Conservation (phyloP, 1,139 yeast genomes). For the Pichia sp. region DNA sequence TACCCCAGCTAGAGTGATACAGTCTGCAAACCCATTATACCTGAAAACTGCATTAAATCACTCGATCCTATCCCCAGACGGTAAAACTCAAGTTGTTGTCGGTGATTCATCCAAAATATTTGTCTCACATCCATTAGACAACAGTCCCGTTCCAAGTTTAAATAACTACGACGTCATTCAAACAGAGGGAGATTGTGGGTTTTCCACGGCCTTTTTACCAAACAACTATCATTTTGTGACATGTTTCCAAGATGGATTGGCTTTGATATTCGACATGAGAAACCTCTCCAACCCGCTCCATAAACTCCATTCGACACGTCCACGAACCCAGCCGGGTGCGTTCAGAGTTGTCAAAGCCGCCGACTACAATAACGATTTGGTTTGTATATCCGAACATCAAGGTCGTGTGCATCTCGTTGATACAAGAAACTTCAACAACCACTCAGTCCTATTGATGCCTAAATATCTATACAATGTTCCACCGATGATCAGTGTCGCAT, state of each 20-base stretch:
- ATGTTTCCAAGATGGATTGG: constrained; percentile 83
- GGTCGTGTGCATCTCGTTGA: constrained; percentile 86
- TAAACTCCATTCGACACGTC: constrained; percentile 59
- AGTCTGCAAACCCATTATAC: constrained; percentile 25
- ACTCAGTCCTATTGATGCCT: constrained; percentile 70
- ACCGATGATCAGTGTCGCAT: constrained; percentile 6
- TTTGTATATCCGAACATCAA: constrained; percentile 78
- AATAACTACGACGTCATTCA: constrained; percentile 36
- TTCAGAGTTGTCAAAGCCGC: constrained; percentile 70
- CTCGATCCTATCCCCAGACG: constrained; percentile 59
- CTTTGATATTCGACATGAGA: constrained; percentile 74
- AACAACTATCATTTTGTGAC: constrained; percentile 74
- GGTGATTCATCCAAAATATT: constrained; percentile 59
- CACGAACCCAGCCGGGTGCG: constrained; percentile 45
- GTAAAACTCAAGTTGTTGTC: constrained; percentile 50
- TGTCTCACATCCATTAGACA: constrained; percentile 44
- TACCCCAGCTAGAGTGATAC: constrained; percentile 42
- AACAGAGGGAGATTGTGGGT: constrained; percentile 75
- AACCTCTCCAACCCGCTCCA: constrained; percentile 52
- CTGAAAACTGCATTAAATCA: constrained; percentile 56
- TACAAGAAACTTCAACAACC: constrained; percentile 66
- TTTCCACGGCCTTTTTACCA: constrained; percentile 76
- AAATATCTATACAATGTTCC: constrained; percentile 22
- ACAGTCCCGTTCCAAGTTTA: constrained; percentile 24
- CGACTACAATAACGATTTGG: constrained; percentile 68